Base-by-base conservation (phyloP, 768 basidiomycete species). In the Psilocybe sp. region DNA sequence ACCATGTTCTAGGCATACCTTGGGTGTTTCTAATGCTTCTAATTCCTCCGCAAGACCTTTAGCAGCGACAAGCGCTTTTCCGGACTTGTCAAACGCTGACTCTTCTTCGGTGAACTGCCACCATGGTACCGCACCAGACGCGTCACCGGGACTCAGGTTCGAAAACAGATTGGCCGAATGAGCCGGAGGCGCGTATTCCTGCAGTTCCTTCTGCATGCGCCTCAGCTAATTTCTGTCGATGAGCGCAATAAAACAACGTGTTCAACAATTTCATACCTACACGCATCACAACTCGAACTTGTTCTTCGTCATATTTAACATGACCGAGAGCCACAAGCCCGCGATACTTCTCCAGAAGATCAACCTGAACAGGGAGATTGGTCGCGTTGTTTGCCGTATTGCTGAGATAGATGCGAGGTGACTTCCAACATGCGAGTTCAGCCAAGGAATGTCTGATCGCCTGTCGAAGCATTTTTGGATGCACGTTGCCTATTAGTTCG, bases 41-140 rank as follows among this genome's bases (percentile, higher is more conserved):
- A 84, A 65, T 54, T 80, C 78, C 46, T 82, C 77, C 12, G 77
- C 73, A 40, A 75, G 76, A 19, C 67, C 78, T 33, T 72, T 63
- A 13, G 50, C 23, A 13, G 48, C 36, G 35, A 54, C 44, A 75
- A 69, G 48, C 16, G 56, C 51, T 15, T 51, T 53, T 23, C 49
- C 37, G 11, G 62, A 61, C 16, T 57, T 54, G 6, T 60, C 54
- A 11, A 58, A 43, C 15, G 58, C 47, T 14, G 23, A 43, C 41
- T 54, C 58, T 37, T 37, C 41, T 11, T 51, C 49, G 14, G 58
- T 54, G 42, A 45, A 60, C 15, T 54, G 46, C 69, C 70, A 71
- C 71, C 72, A 60, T 12, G 67, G 59, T 6, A 60, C 58, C 34
- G 23, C n/a, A 11, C 63, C 63, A 9, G 61, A 52, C 35, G 56